Conservation (phyloP, 1,139 yeast genomes). For the Komagataea norvegica region DNA sequence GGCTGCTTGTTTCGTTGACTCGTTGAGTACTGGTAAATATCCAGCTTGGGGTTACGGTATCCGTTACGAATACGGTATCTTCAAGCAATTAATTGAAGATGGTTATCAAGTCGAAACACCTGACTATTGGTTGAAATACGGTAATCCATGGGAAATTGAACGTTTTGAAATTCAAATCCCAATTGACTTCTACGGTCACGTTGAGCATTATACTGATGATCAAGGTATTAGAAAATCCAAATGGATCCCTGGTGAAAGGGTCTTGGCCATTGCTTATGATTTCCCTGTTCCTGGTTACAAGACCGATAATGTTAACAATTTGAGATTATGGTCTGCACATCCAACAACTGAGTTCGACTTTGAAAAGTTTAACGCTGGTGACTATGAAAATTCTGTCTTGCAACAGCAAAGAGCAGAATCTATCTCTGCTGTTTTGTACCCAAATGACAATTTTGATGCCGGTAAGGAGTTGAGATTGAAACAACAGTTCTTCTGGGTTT, state of each 20-base stretch:
- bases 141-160: conserved; percentile 92
- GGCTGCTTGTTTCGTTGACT: conserved; percentile 93
- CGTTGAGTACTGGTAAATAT: conserved; percentile 78
- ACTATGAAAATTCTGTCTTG: conserved; percentile 77
- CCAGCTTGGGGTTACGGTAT: conserved; percentile 98
- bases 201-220: conserved; percentile 55
- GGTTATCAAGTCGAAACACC: conserved; percentile 95
- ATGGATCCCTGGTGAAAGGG: conserved; percentile 90
- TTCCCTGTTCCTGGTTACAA: conserved; percentile 91
- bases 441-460: conserved; percentile 85
- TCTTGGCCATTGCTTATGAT: conserved; percentile 88
- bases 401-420: conserved; percentile 88
- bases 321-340: conserved; percentile 85
- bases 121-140: conserved; percentile 85
- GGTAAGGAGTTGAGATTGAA: conserved; percentile 92
- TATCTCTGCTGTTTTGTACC: conserved; percentile 86
- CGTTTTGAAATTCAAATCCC: conserved; percentile 86
- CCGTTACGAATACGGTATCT: conserved; percentile 90
- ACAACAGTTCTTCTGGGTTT: conserved; percentile 97
- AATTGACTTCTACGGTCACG: conserved; percentile 87
- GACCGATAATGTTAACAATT: conserved; percentile 79
- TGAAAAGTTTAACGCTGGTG: conserved; percentile 87
- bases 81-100: conserved; percentile 82
- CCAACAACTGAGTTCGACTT: conserved; percentile 93
- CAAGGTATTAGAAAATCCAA: conserved; percentile 45